phyloP scores from a whole-genome alignment of 2,329 filamentous ascomycete genomes.

The Trichoderma brevicompactum region DNA sequence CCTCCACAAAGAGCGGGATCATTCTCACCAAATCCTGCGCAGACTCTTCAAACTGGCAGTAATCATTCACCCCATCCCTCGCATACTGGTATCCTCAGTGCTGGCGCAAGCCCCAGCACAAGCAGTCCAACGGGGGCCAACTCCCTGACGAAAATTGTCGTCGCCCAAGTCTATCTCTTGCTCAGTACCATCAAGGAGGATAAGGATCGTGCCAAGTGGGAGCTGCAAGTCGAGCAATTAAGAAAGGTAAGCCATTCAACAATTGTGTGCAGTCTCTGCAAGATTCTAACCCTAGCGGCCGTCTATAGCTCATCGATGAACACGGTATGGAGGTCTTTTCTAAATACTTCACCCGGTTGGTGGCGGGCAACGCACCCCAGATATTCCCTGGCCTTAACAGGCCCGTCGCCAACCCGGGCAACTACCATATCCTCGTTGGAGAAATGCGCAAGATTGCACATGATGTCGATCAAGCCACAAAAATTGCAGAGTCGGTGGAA shows the following conservation, averaged over 20 bases:
- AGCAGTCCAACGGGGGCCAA: slow-evolving; percentile 65
- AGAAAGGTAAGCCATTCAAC: slow-evolving; percentile 68
- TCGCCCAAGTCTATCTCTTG: slow-evolving; percentile 93
- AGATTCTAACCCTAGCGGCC: slow-evolving; percentile 32
- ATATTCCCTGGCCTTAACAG: slow-evolving; percentile 84
- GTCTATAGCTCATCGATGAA: slow-evolving; percentile 81
- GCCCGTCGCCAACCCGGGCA: slow-evolving; percentile 74
- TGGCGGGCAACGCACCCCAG: slow-evolving; percentile 86
- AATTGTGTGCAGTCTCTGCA: not conserved
- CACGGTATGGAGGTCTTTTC: slow-evolving; percentile 99
- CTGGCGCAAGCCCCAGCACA: slow-evolving; percentile 64
- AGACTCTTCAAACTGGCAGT: slow-evolving; percentile 60
- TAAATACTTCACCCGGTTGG: slow-evolving; percentile 91
- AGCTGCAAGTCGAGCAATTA: slow-evolving; percentile 87
- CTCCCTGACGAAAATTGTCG: slow-evolving; percentile 87
- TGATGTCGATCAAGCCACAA: slow-evolving; percentile 80
- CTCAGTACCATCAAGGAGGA: slow-evolving; percentile 95
- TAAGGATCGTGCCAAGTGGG: slow-evolving; percentile 88
- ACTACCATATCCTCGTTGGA: slow-evolving; percentile 78
- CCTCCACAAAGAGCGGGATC: slow-evolving; percentile 65
- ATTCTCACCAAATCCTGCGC: slow-evolving; percentile 65
- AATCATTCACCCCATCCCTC: slow-evolving; percentile 62
- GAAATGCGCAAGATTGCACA: slow-evolving; percentile 87
- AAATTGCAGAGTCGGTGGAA: slow-evolving; percentile 93
- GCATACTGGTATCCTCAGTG: slow-evolving; percentile 60